Evolutionary conservation across 768 basidiomycete genomes (phyloP), one percentile per base, ranked within the genome.

Genomic region (Myochromella boudieri): DNA sequence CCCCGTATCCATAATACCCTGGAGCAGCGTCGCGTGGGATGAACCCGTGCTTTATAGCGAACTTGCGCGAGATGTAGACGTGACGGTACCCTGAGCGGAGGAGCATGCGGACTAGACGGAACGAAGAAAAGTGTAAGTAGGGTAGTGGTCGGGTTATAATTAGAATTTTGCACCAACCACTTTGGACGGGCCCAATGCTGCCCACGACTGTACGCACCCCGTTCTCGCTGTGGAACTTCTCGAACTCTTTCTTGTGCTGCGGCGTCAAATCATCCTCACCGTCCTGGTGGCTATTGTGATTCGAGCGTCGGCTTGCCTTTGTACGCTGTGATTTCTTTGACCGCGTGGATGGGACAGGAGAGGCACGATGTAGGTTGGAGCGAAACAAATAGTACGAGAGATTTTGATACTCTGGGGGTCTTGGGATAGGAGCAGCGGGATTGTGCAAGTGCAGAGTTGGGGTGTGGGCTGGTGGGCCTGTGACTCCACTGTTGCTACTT

Each of bases 21-120:
- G 91, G 93, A 1, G 83, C 81, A 46, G 93, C 88, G 53, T 94
- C 91, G 17, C 74, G 70, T 1, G 92, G 91, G 46, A 97, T 88
- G 63, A 99, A 92, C 1, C 85, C 87, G 61, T 97, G 82, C 54
- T 83, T 78, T 51, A 84, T 70, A 1, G 97, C 97, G 60, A 98
- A 99, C 60, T 87, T 86, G 45, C 97, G 81, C 10, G 94, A 97
- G 48, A 99, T 87, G 68, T 99, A 99, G 41, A 97, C 95, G 58
- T 95, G 85, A 11, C 92, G 77, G 65, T 98, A 87, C 14, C 97
- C 95, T 14, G 81, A 78, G 66, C 92, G 95, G 49, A 99, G 74
- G 29, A 97, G 78, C 95, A 97, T 99, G 15, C 89, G 82, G 1
- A 95, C 92, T 92, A 5, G 57, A 0, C 17, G 14, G 34, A 27